phyloP scores from a whole-genome alignment of 2,329 filamentous ascomycete genomes.

The Arthrobotrys musiformis region DNA sequence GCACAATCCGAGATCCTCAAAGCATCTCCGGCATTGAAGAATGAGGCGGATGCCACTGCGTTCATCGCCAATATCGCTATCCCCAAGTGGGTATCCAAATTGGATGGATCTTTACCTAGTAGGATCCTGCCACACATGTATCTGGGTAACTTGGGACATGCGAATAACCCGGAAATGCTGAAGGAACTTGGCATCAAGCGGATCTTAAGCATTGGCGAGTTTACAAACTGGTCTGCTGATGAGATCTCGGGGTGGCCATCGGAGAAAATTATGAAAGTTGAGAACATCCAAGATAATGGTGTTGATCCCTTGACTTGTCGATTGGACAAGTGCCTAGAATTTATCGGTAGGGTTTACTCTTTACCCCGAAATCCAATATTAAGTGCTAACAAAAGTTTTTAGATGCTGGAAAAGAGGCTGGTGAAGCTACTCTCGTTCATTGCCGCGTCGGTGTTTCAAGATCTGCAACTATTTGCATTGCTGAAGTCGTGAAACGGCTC shows the following conservation, averaged over 20 bases:
- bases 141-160: conserved; percentile 89
- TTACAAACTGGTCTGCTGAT: conserved; percentile 79
- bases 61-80: conserved; percentile 61
- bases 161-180: conserved; percentile 89
- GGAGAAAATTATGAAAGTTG: conserved; percentile 82
- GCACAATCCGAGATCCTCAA: conserved; percentile 58
- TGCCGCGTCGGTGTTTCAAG: conserved; percentile 95
- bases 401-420: conserved; percentile 82
- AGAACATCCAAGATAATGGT: conserved; percentile 93
- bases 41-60: conserved; percentile 33
- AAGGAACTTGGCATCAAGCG: conserved; percentile 82
- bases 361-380: not conserved
- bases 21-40: conserved; percentile 48
- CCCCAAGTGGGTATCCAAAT: conserved; percentile 81
- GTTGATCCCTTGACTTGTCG: conserved; percentile 90
- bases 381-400: conserved; percentile 52
- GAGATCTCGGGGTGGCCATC: conserved; percentile 77
- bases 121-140: conserved; percentile 94
- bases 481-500: conserved; percentile 91
- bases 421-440: conserved; percentile 89
- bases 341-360: conserved; percentile 77
- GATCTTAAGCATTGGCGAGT: conserved; percentile 91
- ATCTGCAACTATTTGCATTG: conserved; percentile 96
- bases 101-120: conserved; percentile 92
- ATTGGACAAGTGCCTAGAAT: conserved; percentile 85